Evolutionary conservation across 2,329 filamentous ascomycete genomes (phyloP), one percentile per base, ranked within the genome.

Genomic region (Trichophyton simii): DNA sequence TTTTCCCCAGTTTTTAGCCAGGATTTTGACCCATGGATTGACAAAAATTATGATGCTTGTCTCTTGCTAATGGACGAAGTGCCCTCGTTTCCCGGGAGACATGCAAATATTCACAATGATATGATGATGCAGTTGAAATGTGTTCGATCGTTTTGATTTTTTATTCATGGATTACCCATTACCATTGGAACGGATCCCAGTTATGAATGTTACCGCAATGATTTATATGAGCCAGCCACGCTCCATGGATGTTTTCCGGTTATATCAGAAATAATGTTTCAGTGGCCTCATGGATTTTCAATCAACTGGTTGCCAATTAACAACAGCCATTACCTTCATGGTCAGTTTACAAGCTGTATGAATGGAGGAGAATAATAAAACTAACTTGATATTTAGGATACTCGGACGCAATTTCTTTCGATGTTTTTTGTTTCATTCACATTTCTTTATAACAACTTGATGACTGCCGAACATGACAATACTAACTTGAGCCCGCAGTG

Each of bases 401-500:
- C 34, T 4, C 11, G 6, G 11, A 28, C 18, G 31, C 25, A 44
- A 2, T 44, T 59, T 59, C 44, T 42, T 58, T 34, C 20, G 9
- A 50, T 38, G n/a, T 34, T 42, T 34, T 46, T n/a, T 58, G 58
- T 62, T 22, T 25, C 22, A 22, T 60, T 46, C 34, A 41, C n/a
- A 11, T 52, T 63, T 57, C 28, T 31, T 48, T 38, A 42, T 57
- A 15, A 31, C 18, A 11, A 57, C 8, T 46, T 59, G 18, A 44
- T n/a, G 15, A 41, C 36, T 44, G 6, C 18, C 55, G 20, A 42
- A 57, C n/a, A 60, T 62, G 48, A 50, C 42, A 22, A 60, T 62
- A 63, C 62, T 63, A 38, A 63, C 60, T 58, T 52, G 41, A 60
- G 28, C 34, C 46, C 60, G 36, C 42, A 63, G 60, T 60, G 41